A percentile compares a stretch with the other conserved stretches of the same genome.
Evolutionary conservation across 768 basidiomycete species (phyloP).

Genomic region (Psilocybe subaeruginosa): DNA sequence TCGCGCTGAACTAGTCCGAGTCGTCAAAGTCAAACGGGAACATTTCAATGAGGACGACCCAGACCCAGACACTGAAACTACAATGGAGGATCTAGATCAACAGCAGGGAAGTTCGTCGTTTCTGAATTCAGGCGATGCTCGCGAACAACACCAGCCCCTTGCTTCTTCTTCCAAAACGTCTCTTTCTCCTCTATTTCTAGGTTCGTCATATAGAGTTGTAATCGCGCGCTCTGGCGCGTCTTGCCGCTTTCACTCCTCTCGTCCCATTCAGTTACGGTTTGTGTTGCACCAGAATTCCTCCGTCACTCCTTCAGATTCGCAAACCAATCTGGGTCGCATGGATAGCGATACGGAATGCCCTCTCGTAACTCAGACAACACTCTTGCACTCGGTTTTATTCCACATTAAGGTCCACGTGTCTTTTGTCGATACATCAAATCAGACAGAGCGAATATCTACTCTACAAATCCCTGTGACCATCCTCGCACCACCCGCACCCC

Average conservation of each 20-base stretch:
- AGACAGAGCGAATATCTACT: slow-evolving; percentile 68
- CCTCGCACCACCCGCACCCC: slow-evolving; percentile 75
- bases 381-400: slow-evolving; percentile 85
- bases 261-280: slow-evolving; percentile 77
- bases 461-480: slow-evolving; percentile 72
- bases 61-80: slow-evolving; percentile 31
- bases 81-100: slow-evolving; percentile 31
- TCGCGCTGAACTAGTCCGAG: slow-evolving; percentile 75
- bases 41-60: slow-evolving; percentile 36
- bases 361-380: slow-evolving; percentile 78
- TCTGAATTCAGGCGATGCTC: slow-evolving; percentile 14
- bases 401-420: slow-evolving; percentile 72
- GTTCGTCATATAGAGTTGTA: slow-evolving; percentile 51
- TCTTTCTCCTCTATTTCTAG: slow-evolving; percentile 38
- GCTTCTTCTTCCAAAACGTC: slow-evolving; percentile 44
- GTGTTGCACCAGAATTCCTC: slow-evolving; percentile 70
- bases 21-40: slow-evolving; percentile 57
- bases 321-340: slow-evolving; percentile 45
- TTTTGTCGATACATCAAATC: slow-evolving; percentile 72
- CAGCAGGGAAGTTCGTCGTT: slow-evolving; percentile 29
- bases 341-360: slow-evolving; percentile 69
- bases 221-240: slow-evolving; percentile 90
- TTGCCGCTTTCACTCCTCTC: slow-evolving; percentile 83
- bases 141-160: slow-evolving; percentile 29
- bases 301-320: slow-evolving; percentile 51